phyloP scores from a whole-genome alignment of 345 rosid genomes.

The Durio zibethinus region DNA sequence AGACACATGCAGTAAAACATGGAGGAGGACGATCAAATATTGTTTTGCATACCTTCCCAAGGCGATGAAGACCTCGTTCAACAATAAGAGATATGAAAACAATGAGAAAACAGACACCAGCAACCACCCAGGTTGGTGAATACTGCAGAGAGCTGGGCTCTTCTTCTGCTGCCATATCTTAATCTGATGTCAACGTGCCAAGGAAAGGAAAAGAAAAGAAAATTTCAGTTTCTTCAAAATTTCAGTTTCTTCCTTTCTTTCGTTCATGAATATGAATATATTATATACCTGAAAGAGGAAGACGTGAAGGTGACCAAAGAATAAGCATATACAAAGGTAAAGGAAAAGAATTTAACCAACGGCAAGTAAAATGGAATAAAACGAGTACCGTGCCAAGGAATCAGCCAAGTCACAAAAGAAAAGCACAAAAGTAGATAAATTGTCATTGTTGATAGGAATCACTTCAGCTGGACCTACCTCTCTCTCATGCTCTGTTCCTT shows the following conservation, averaged over 20 bases:
- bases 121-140: conserved; percentile 88
- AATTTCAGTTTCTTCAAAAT: too few species aligned
- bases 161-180: conserved; percentile 30
- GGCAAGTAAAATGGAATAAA: neutral
- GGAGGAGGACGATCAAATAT: neutral
- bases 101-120: conserved; percentile 65
- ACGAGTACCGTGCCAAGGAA: neutral
- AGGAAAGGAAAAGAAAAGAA: too few species aligned
- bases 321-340: neutral
- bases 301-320: conserved; percentile 8
- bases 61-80: conserved; percentile 64
- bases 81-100: conserved; percentile 61
- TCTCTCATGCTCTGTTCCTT: neutral
- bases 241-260: too few species aligned
- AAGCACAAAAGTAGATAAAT: neutral
- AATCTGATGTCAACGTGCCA: neutral
- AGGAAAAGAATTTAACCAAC: conserved; percentile 21
- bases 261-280: neutral
- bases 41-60: conserved; percentile 56
- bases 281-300: neutral
- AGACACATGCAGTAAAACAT: neutral
- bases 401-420: neutral
- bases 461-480: neutral
- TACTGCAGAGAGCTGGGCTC: conserved; percentile 43
- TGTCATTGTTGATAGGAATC: neutral